Conservation (phyloP, 164 flowering plant species). For the Tetracentron sinense region DNA sequence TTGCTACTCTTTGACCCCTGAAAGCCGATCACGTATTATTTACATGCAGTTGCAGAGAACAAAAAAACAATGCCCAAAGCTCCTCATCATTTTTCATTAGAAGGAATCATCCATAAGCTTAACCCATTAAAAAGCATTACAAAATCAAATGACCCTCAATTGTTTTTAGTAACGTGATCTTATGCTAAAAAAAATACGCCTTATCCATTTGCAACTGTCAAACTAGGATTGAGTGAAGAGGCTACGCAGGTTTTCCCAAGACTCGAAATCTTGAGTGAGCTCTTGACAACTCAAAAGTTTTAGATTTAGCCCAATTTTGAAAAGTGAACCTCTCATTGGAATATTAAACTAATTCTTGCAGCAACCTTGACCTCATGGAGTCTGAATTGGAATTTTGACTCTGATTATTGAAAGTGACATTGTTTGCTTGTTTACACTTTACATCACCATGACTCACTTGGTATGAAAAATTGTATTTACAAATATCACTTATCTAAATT, state of each 20-base stretch:
- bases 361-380: not conserved
- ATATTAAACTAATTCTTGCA: not conserved
- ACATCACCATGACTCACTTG: too few relatives aligned
- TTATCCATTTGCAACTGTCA: too few relatives aligned
- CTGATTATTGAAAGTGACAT: too few relatives aligned
- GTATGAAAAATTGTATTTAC: too few relatives aligned
- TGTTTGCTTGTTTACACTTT: too few relatives aligned
- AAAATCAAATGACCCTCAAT: not conserved
- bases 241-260: too few relatives aligned
- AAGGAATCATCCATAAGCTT: not conserved
- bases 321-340: not conserved
- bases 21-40: not conserved
- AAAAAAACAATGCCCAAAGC: not conserved
- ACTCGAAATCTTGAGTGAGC: too few relatives aligned
- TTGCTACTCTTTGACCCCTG: slow-evolving; percentile 5
- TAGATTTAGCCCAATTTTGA: too few relatives aligned
- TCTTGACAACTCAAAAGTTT: too few relatives aligned
- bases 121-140: too few relatives aligned
- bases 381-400: not conserved
- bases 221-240: too few relatives aligned
- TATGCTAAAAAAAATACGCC: not conserved
- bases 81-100: not conserved
- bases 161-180: too few relatives aligned
- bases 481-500: not conserved
- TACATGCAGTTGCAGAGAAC: not conserved